Percentiles rank a stretch among this genome's conserved stretches.
Conservation (phyloP, 2,329 filamentous ascomycete species). For the Xylariales sp. region DNA sequence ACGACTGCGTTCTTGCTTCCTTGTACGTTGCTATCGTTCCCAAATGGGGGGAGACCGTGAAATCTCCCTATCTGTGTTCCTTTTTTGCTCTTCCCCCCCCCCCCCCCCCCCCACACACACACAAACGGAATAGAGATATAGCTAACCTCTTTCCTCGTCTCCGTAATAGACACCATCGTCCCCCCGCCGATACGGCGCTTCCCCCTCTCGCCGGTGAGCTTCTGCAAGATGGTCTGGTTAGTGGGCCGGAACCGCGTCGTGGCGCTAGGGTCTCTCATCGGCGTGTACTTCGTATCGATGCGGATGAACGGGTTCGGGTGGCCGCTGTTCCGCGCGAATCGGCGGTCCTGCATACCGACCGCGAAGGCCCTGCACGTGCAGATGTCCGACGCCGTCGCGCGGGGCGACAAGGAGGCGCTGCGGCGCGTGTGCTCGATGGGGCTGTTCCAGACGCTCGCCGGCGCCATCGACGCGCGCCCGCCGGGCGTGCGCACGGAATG, state of each 20-base stretch:
- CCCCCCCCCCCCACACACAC: not conserved
- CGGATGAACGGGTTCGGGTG: conserved; percentile 53
- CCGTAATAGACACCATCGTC: conserved; percentile 44
- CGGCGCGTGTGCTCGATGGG: conserved; percentile 64
- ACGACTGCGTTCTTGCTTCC: conserved; percentile 37
- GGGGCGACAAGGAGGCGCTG: conserved; percentile 64
- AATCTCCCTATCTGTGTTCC: too few relatives aligned
- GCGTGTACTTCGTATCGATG: conserved; percentile 60
- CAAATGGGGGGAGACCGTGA: too few relatives aligned
- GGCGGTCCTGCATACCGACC: conserved; percentile 58
- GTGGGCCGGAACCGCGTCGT: conserved; percentile 50
- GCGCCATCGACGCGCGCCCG: conserved; percentile 65
- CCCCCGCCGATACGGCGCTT: conserved; percentile 47
- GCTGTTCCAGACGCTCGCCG: conserved; percentile 63
- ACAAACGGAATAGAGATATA: not conserved
- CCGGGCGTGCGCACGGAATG: conserved; percentile 60
- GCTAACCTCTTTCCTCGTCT: conserved; percentile 10
- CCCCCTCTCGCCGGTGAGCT: conserved; percentile 42
- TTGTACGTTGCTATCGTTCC: conserved; percentile 35
- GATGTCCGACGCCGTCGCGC: conserved; percentile 71
- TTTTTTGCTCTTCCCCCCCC: not conserved
- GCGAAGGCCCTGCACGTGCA: conserved; percentile 70
- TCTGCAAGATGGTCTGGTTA: conserved; percentile 43
- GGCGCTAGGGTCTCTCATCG: conserved; percentile 52
- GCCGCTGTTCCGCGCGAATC: conserved; percentile 58